Base-by-base conservation (phyloP, 805 yeast species). In the Phaffomyces opuntiae region DNA sequence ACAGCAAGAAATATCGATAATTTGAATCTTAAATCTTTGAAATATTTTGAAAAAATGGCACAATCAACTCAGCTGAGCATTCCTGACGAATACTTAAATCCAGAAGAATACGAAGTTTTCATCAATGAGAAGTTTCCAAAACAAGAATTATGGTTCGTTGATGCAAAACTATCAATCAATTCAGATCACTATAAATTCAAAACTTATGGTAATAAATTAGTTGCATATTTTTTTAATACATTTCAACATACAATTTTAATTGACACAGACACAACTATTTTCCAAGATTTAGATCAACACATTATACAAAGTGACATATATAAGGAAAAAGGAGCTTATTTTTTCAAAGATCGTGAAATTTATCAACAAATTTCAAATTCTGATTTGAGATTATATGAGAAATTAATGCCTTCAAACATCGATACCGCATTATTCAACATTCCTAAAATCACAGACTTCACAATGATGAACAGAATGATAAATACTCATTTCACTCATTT, bases 241-340 rank as follows among this genome's bases (percentile, higher is more conserved):
- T 78, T 78, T 51, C 67, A 69, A 42, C 75, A 76, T 51, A 63
- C 70, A 26, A 58, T 78, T 12, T 62, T 78, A 27, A 45, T 78
- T 29, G 83, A 78, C 57, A 72, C 78, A 2, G 83, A 78, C 55
- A 63, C 75, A 0, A 73, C 75, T 3, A 62, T 73, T 1, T 57
- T 74, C 34, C 58, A 67, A 1, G 72, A 75, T 43, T 49, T 65
- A 1, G 66, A 69, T 1, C 56, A 62, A 3, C 58, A 55, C 14
- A 60, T 67, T 26, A 64, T 71, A 61, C 48, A 57, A 50, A 37
- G 55, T 49, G 45, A 52, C 47, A 55, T 59, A 19, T 74, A 68
- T 52, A 48, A 53, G 26, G 55, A 62, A 4, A 54, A 66, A 0
- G 61, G 66, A 2, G 64, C 77, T 2, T 50, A 60, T 26, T 75